phyloP scores from a whole-genome alignment of 148 eudicot species.

The Heliamphora exappendiculata region DNA sequence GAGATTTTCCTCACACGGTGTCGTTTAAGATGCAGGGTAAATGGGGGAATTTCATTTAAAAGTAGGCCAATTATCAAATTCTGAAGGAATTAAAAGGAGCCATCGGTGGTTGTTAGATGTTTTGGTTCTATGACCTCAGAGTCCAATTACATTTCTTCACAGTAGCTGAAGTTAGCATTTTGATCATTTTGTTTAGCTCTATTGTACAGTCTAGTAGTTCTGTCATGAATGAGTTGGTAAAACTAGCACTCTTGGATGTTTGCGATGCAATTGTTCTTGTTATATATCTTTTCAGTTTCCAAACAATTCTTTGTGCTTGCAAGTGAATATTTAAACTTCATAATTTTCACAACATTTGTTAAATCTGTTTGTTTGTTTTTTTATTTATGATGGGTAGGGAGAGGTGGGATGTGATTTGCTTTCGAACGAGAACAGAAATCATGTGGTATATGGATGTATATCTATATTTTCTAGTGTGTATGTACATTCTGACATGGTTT shows the following conservation, averaged over 20 bases:
- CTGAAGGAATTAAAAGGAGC: background rate
- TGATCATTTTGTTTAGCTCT: background rate
- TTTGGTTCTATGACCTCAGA: background rate
- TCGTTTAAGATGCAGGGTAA: background rate
- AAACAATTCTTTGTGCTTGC: background rate
- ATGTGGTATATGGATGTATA: background rate
- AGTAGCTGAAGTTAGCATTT: background rate
- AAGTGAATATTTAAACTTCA: background rate
- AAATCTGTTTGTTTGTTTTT: background rate
- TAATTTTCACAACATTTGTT: background rate
- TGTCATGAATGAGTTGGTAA: background rate
- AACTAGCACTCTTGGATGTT: background rate
- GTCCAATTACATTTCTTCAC: background rate
- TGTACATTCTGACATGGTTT: background rate
- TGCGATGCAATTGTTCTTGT: background rate
- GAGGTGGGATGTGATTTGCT: background rate
- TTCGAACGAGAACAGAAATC: background rate
- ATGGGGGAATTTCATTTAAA: background rate
- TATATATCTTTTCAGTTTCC: background rate
- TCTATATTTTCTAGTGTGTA: background rate
- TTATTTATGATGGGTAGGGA: background rate
- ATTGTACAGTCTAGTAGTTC: background rate
- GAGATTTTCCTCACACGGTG: background rate
- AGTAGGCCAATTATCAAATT: background rate
- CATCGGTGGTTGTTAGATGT: background rate